Evolutionary conservation across 2,329 filamentous ascomycete genomes (phyloP).

Genomic region (Fusarium floridanum): DNA sequence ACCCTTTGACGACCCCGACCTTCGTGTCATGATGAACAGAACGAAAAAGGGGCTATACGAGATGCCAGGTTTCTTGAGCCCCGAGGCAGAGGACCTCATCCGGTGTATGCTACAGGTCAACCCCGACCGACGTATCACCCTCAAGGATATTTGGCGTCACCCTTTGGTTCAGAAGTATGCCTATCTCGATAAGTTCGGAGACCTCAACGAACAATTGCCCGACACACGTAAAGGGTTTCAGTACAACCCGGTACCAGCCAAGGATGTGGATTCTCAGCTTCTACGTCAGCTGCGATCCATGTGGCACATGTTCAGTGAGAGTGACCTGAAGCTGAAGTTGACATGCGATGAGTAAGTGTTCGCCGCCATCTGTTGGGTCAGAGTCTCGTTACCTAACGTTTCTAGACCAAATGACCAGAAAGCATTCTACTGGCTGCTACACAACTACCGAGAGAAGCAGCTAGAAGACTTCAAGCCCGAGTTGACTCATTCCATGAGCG

Average conservation of each 20-base stretch:
- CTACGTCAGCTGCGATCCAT: constrained; percentile 88
- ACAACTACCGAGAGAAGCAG: constrained; percentile 85
- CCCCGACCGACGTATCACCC: constrained; percentile 82
- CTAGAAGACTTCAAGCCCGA: constrained; percentile 88
- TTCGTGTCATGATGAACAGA: constrained; percentile 71
- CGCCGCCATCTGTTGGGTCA: not conserved
- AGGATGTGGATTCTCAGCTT: constrained; percentile 84
- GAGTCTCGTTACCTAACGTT: constrained; percentile 38
- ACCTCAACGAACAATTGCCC: constrained; percentile 65
- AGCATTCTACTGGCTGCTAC: constrained; percentile 88
- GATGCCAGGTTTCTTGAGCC: constrained; percentile 72
- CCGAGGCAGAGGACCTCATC: constrained; percentile 83
- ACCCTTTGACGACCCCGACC: constrained; percentile 81
- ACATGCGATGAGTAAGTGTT: constrained; percentile 70
- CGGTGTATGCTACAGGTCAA: constrained; percentile 82
- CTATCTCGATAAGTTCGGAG: constrained; percentile 75
- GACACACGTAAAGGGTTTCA: constrained; percentile 72
- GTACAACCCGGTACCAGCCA: constrained; percentile 68
- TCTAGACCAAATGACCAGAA: constrained; percentile 89
- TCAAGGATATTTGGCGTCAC: constrained; percentile 87
- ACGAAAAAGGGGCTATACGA: constrained; percentile 71
- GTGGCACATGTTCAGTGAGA: constrained; percentile 88
- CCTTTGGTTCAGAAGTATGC: constrained; percentile 89
- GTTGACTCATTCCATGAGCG: constrained; percentile 87
- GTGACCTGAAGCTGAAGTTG: constrained; percentile 78